Base-by-base conservation (phyloP, 176 grass and related monocot genomes). In the Avena insularis region DNA sequence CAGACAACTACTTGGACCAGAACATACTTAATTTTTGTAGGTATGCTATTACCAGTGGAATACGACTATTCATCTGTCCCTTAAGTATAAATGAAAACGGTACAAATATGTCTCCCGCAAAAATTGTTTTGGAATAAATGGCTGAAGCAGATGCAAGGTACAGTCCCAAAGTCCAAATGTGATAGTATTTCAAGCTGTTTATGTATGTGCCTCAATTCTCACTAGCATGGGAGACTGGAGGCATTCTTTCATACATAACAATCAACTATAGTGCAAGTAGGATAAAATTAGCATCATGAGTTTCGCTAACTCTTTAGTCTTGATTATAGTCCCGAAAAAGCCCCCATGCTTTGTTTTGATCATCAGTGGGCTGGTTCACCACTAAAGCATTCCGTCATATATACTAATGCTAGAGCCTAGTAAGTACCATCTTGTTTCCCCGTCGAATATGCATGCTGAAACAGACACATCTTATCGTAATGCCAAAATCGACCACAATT, bases 221-320 rank as follows among this genome's bases (percentile, higher is more conserved):
- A 66, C 75, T 3, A 25, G 59, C 49, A 81, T 75, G 40, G 35
- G 76, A 49, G 21, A 58, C 47, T 23, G 35, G 60, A 63, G 15
- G 57, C 31, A 33, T n/a, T 75, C 61, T 33, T 65, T 65, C 67
- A 66, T 84, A 43, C 69, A 40, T 75, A 82, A 80, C 7, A 1
- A 72, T 72, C 29, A 40, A 19, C 38, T 47, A 63, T 63, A 63
- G 13, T 20, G 40, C 49, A 55, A 64, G 53, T 84, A 43, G 27
- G 10, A 64, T 12, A 63, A 20, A 15, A 31, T 84, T 33, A 65
- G 65, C n/a, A 74, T 73, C 14, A 83, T 19, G 17, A 19, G 5
- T 56, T 36, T 56, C 56, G 50, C 10, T 48, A 60, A 79, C 38
- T 33, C 68, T 73, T 73, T 73, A 13, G 20, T 27, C 12, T 62